Base-by-base conservation (phyloP, 1,139 yeast species). In the Suhomyces panamericanus region DNA sequence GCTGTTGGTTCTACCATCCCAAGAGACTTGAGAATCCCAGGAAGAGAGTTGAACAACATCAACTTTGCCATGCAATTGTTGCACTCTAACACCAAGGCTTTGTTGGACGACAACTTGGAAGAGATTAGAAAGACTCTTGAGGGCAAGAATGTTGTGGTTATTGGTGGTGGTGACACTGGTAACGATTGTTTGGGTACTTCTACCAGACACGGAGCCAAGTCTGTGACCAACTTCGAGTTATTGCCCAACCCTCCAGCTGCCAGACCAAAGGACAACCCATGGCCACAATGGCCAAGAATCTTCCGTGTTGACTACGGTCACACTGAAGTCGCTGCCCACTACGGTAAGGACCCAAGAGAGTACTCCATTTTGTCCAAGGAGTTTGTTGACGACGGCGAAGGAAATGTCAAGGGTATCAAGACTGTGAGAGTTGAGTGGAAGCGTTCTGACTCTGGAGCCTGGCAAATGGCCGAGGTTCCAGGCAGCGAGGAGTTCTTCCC, bases 151-250 rank as follows among this genome's bases (percentile, higher is more conserved):
- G 98, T 93, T 48, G 83, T 93, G 61, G 98, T 93, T 48, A 91
- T 93, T 74, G 99, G 99, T 62, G 99, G 99, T 75, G 99, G 99
- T 80, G 99, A 93, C 68, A 93, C 99, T 36, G 99, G 99, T 81
- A 93, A 93, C 64, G 99, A 93, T 76, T 93, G 98, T 80, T 80
- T 93, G 63, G 99, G 98, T 70, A 93, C 99, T 32, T 83, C 97
- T 27, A 93, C 95, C 36, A 86, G 99, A 72, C 98, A 93, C 64
- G 97, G 96, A 33, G 98, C 98, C 53, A 84, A 87, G 65, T 86
- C 96, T n/a, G 96, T 93, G 44, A 80, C 87, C 55, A 93, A 93
- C 78, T 93, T 93, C 66, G 99, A 93, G 73, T 77, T 93, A 63
- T 77, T 93, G 59, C 99, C 99, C 50, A 83, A 85, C 60, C 99